Evolutionary conservation across 257 asterid species (phyloP), one percentile per base, ranked within the genome.

Genomic region (Solanum chilense): DNA sequence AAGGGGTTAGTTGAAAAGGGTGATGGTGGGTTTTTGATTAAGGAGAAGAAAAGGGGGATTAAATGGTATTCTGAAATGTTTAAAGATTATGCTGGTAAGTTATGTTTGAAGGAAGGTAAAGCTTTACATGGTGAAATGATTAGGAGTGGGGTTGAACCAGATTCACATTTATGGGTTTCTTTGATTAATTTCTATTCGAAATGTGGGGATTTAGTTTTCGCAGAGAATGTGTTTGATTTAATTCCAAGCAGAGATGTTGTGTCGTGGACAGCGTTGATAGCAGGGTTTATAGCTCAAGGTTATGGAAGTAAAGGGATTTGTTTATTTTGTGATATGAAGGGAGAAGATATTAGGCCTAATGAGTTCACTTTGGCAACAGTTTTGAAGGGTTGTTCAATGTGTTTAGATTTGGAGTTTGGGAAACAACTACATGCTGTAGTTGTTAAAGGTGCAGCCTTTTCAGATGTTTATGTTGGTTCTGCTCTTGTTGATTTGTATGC

Each of bases 231-330:
- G 58, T 91, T 96, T 25, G 94, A 93, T 87, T 87, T 92, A 84
- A 92, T 93, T 94, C 92, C 93, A 0, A 39, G 75, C 42, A 93
- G 91, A 90, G 94, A 96, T 64, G 98, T 93, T 83, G 97, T 94
- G 62, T 87, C 94, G 0, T 96, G 99, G 99, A 96, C 98, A 42
- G 92, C 94, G 81, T 87, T 96, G 91, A 92, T 96, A 87, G 91
- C 97, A 2, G 99, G 99, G 42, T 95, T 92, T 91, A 96, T 96
- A 82, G 95, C 98, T 75, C 88, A 86, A 92, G 98, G 96, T 68
- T 89, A 86, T 78, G 94, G 93, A 5, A 12, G 62, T n/a, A 92
- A 93, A 81, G 92, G 95, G 87, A 85, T 87, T 89, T 92, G 89
- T 82, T 89, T 96, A 88, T 93, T 94, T 73, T 89, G 92, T 88